A percentile compares a stretch with the other conserved stretches of the same genome.
Evolutionary conservation across 2,329 filamentous ascomycete species (phyloP).

Genomic region (Colletotrichum sp.): DNA sequence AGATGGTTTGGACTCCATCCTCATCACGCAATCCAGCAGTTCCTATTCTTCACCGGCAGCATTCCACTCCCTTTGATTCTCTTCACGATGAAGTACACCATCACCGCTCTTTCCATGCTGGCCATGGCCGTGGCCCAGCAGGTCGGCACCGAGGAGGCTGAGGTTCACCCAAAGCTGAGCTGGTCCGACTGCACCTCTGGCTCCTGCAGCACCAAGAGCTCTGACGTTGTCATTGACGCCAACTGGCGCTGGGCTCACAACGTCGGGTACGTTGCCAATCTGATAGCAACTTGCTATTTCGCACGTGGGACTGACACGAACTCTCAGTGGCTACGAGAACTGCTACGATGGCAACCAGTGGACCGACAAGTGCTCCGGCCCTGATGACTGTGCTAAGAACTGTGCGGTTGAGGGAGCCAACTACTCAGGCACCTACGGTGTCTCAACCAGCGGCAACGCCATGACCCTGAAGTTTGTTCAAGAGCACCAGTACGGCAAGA

Average conservation of each 20-base stretch:
- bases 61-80: not conserved
- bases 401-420: constrained; percentile 50
- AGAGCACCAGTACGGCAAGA: constrained; percentile 40
- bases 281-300: constrained; percentile 39
- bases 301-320: not conserved
- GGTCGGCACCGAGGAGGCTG: constrained; percentile 27
- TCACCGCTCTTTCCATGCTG: constrained; percentile 23
- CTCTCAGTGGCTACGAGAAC: not conserved
- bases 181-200: constrained; percentile 29
- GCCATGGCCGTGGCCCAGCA: constrained; percentile 26
- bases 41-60: not conserved
- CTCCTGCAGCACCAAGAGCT: constrained; percentile 42
- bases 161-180: constrained; percentile 29
- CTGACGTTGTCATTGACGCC: constrained; percentile 49
- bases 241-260: constrained; percentile 56
- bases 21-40: not conserved
- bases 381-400: constrained; percentile 40
- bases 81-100: constrained; percentile 19
- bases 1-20: not conserved
- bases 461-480: constrained; percentile 56
- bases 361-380: constrained; percentile 33
- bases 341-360: constrained; percentile 43
- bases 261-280: constrained; percentile 25
- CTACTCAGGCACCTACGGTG: constrained; percentile 47
- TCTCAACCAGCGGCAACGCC: constrained; percentile 46